These are phyloP conservation scores for Metschnikowia cubensis DNA, from an alignment of 805 yeast genomes.

Conservation along the genomic window DNA sequence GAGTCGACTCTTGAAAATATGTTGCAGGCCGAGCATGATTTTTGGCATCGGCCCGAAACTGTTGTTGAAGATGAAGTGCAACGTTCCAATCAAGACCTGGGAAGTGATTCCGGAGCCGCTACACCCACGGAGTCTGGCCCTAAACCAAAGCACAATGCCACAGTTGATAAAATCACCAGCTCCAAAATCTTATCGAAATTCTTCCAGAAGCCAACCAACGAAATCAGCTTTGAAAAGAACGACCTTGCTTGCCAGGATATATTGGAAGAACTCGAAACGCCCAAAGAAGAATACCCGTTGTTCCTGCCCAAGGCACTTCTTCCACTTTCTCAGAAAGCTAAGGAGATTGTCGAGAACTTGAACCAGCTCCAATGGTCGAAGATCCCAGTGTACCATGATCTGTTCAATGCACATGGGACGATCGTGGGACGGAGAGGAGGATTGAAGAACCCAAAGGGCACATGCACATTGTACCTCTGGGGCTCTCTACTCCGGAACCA, in stretches of 20 bases:
- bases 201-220: conserved; percentile 10
- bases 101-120: conserved; percentile 11
- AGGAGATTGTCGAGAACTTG: conserved; percentile 47
- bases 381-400: conserved; percentile 65
- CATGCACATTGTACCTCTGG: conserved; percentile 52
- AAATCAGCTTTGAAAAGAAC: conserved; percentile 22
- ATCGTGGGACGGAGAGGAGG: conserved; percentile 76
- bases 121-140: not conserved
- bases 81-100: conserved; percentile 11
- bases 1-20: conserved; percentile 34
- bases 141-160: not conserved
- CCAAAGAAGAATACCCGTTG: conserved; percentile 21
- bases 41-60: conserved; percentile 13
- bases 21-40: conserved; percentile 34
- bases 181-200: not conserved
- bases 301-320: conserved; percentile 31
- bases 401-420: conserved; percentile 81
- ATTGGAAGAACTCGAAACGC: not conserved
- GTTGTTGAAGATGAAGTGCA: conserved; percentile 13
- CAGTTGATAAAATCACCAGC: not conserved
- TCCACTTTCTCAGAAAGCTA: conserved; percentile 36
- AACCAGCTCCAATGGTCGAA: conserved; percentile 72
- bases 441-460: conserved; percentile 46
- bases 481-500: conserved; percentile 35
- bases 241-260: conserved; percentile 14